phyloP scores from a whole-genome alignment of 2,329 filamentous ascomycete species.

The Myriosclerotinia curreyana region DNA sequence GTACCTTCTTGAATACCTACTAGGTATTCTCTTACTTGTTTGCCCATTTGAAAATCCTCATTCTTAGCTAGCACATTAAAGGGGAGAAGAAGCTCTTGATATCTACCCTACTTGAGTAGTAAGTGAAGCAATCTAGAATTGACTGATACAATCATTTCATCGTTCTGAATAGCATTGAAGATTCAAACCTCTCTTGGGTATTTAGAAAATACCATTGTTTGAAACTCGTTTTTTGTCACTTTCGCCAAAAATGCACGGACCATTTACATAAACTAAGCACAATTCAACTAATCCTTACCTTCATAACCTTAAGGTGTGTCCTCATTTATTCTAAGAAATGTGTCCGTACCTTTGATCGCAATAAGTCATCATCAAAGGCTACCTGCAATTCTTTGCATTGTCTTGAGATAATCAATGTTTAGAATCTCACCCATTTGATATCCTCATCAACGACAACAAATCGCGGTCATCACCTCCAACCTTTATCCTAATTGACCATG shows the following conservation, averaged over 20 bases:
- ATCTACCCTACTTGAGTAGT: too few species aligned
- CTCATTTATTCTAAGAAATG: conserved; percentile 8
- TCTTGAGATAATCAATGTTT: not conserved
- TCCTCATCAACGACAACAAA: not conserved
- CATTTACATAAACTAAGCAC: not conserved
- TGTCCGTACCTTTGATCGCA: conserved; percentile 13
- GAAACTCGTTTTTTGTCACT: too few species aligned
- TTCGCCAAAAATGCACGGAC: not conserved
- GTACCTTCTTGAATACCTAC: too few species aligned
- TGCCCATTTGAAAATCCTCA: not conserved
- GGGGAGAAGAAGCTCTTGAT: not conserved
- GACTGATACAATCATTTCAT: not conserved
- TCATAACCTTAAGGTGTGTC: conserved; percentile 14
- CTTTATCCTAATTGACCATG: conserved; percentile 42
- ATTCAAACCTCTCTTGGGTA: not conserved
- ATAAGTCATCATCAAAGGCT: not conserved
- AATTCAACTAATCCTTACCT: conserved; percentile 2
- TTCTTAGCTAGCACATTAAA: not conserved
- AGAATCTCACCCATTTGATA: not conserved
- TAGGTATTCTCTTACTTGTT: too few species aligned
- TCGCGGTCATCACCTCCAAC: not conserved
- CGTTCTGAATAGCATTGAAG: not conserved
- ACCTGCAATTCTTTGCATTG: not conserved
- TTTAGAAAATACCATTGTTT: not conserved
- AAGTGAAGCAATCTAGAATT: not conserved